Conservation (phyloP, 2,329 filamentous ascomycete genomes). For the Lasiodiplodia theobromae region DNA sequence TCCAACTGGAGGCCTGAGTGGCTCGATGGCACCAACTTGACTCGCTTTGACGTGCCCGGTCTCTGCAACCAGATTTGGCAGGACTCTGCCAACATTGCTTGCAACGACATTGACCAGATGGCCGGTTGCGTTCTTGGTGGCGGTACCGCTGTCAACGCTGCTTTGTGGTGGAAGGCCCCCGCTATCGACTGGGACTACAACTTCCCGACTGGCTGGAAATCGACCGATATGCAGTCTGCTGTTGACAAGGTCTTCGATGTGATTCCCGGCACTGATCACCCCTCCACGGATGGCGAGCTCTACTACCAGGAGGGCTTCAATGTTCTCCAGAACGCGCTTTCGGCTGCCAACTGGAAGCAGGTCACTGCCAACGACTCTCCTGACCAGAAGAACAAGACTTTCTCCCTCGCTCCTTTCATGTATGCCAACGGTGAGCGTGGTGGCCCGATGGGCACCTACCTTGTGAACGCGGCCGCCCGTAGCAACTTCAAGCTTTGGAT, state of each 20-base stretch:
- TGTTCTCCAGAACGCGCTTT: slow-evolving; percentile 66
- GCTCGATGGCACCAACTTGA: slow-evolving; percentile 68
- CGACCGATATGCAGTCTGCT: slow-evolving; percentile 65
- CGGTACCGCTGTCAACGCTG: slow-evolving; percentile 71
- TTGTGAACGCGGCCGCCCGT: slow-evolving; percentile 65
- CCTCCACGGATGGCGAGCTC: slow-evolving; percentile 70
- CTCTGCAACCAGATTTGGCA: slow-evolving; percentile 75
- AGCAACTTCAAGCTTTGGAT: slow-evolving; percentile 72
- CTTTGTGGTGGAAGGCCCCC: slow-evolving; percentile 72
- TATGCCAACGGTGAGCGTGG: slow-evolving; percentile 70
- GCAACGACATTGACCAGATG: slow-evolving; percentile 75
- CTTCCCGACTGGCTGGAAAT: slow-evolving; percentile 76
- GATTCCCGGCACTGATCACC: slow-evolving; percentile 73
- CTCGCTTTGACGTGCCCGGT: slow-evolving; percentile 74
- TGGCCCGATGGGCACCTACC: slow-evolving; percentile 75
- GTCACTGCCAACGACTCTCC: slow-evolving; percentile 67
- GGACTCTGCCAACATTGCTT: slow-evolving; percentile 69
- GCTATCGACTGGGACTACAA: slow-evolving; percentile 73
- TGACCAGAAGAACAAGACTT: slow-evolving; percentile 70
- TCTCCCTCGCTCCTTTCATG: slow-evolving; percentile 71
- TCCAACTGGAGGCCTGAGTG: slow-evolving; percentile 51
- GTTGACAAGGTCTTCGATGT: slow-evolving; percentile 69
- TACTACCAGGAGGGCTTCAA: slow-evolving; percentile 74
- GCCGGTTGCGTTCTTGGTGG: slow-evolving; percentile 75
- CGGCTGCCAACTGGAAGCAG: slow-evolving; percentile 66